These are phyloP conservation scores for Komagataea norvegica DNA, from an alignment of 1,139 yeast species.

Conservation along the genomic window DNA sequence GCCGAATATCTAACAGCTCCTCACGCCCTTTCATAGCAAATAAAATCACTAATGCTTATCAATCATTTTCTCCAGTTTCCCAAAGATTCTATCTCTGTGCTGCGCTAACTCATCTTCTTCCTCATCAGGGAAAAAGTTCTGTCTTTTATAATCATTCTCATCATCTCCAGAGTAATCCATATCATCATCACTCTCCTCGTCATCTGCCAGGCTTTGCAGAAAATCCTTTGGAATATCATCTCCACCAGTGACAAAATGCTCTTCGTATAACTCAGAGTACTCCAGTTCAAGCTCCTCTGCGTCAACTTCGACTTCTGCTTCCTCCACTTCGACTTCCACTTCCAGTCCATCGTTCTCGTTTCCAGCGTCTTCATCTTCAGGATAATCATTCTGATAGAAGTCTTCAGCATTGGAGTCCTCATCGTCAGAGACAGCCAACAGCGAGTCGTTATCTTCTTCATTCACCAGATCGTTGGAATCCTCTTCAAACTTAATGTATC, in stretches of 20 bases:
- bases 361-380: conserved; percentile 74
- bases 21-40: neutral
- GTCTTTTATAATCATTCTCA: conserved; percentile 35
- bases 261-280: conserved; percentile 29
- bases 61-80: conserved; percentile 49
- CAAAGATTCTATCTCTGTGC: conserved; percentile 60
- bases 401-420: conserved; percentile 89
- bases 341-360: conserved; percentile 32
- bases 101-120: conserved; percentile 56
- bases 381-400: conserved; percentile 88
- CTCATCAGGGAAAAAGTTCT: conserved; percentile 49
- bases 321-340: conserved; percentile 13
- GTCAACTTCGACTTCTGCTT: conserved; percentile 13
- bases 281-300: conserved; percentile 19
- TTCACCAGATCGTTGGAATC: conserved; percentile 54
- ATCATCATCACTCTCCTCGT: conserved; percentile 31
- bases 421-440: conserved; percentile 43
- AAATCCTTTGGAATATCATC: conserved; percentile 24
- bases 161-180: conserved; percentile 31
- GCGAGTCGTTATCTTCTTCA: conserved; percentile 44
- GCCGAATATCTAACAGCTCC: too few relatives aligned
- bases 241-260: conserved; percentile 16
- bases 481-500: conserved; percentile 62
- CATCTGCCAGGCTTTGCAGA: conserved; percentile 14
- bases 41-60: neutral